Evolutionary conservation across 75 land plant genomes (phyloP).

Genomic region (Pinus tabuliformis): DNA sequence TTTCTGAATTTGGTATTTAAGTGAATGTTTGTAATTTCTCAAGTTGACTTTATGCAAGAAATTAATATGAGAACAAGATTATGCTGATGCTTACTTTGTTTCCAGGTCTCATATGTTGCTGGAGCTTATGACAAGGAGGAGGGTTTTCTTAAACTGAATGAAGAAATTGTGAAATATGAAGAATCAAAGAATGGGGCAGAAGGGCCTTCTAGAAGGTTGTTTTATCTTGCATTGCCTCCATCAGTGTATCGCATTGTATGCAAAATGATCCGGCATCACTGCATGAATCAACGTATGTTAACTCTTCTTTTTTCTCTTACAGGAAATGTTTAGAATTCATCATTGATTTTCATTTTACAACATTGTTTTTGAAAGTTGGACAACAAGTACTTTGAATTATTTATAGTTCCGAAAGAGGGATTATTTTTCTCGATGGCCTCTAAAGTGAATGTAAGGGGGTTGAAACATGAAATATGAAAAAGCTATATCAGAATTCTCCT

Average conservation of each 20-base stretch:
- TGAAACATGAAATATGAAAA: too few species aligned
- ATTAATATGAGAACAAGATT: neutral
- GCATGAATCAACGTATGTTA: conserved; percentile 77
- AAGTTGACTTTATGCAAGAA: neutral
- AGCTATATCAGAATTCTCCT: too few species aligned
- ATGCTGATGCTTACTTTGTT: conserved; percentile 3
- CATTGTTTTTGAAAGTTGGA: too few species aligned
- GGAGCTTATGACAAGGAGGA: conserved; percentile 80
- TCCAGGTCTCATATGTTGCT: conserved; percentile 81
- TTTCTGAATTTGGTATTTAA: conserved; percentile 73
- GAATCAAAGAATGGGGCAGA: conserved; percentile 40
- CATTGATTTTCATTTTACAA: neutral
- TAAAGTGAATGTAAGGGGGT: neutral
- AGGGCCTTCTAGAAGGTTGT: conserved; percentile 71
- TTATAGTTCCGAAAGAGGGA: neutral
- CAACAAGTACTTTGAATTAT: neutral
- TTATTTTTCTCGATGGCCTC: neutral
- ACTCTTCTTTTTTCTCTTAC: neutral
- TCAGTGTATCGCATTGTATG: conserved; percentile 91
- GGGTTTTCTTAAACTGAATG: conserved; percentile 63
- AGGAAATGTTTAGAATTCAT: neutral
- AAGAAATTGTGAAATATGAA: conserved; percentile 62
- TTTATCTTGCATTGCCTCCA: conserved; percentile 96
- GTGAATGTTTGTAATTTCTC: neutral
- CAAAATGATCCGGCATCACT: conserved; percentile 67